Percentiles rank a stretch among this genome's conserved stretches.
Conservation (phyloP, 805 yeast species). For the Cyberlindnera xylosilytica region DNA sequence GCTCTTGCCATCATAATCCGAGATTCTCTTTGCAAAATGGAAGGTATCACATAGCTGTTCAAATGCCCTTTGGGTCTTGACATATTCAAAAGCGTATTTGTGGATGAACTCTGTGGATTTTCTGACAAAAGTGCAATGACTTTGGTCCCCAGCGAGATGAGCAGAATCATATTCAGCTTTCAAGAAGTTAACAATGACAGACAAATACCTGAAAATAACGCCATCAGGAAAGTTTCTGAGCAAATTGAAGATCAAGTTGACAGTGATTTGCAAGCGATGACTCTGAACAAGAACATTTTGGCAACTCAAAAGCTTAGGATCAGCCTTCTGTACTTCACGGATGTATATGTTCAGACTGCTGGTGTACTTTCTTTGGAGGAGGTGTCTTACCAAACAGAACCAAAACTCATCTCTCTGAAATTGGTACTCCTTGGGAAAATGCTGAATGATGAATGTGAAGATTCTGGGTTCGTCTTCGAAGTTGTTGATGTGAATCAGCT, state of each 20-base stretch:
- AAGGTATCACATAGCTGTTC: slow-evolving; percentile 12
- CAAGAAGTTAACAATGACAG: slow-evolving; percentile 16
- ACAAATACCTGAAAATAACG: slow-evolving; percentile 13
- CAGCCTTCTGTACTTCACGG: slow-evolving; percentile 19
- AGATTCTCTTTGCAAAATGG: slow-evolving; percentile 5
- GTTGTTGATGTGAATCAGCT: slow-evolving; percentile 20
- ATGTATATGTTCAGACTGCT: slow-evolving; percentile 19
- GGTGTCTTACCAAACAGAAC: slow-evolving; percentile 15
- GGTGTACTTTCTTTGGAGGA: slow-evolving; percentile 12
- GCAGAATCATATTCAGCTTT: slow-evolving; percentile 16
- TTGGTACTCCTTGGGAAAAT: slow-evolving; percentile 17
- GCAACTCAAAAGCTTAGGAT: slow-evolving; percentile 14
- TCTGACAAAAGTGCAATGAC: slow-evolving; percentile 14
- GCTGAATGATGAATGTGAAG: slow-evolving; percentile 19
- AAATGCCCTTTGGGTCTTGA: slow-evolving; percentile 13
- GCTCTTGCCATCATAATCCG: slow-evolving; percentile 10
- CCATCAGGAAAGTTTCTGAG: slow-evolving; percentile 12
- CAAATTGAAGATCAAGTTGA: slow-evolving; percentile 16
- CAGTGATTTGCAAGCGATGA: slow-evolving; percentile 20
- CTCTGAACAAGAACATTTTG: slow-evolving; percentile 19
- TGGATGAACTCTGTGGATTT: slow-evolving; percentile 19
- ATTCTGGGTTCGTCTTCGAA: slow-evolving; percentile 24
- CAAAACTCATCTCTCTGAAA: slow-evolving; percentile 20
- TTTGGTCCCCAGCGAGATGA: not conserved
- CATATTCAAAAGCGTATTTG: slow-evolving; percentile 16